Evolutionary conservation across 2,329 filamentous ascomycete species (phyloP), one percentile per base, ranked within the genome.

Genomic region (Cladosporium sphaerospermum): DNA sequence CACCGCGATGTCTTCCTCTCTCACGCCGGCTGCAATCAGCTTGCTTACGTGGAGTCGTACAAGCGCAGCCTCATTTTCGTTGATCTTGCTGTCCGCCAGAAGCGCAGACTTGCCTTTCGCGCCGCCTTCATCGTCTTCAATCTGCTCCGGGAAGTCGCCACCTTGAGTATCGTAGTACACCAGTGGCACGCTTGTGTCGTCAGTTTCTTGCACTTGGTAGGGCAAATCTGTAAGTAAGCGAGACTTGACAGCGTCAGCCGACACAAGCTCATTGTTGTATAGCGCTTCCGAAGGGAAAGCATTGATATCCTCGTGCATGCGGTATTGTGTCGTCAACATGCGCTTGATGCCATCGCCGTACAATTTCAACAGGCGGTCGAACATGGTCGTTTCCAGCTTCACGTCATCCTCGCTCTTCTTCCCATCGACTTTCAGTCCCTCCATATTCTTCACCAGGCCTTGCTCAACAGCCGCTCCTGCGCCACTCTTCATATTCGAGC

Each of bases 221-320:
- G 85, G 81, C 4, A 99, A 70, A 58, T 90, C 86, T 48, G 77
- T 85, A 8, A 99, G 78, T 6, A 96, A 72, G 13, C 91, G 82
- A 4, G 73, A 73, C 67, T 85, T 87, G 57, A 97, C 93, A 0
- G 77, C 75, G 4, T 92, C 88, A 1, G 87, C 90, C 0, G 93
- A 92, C 2, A 91, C 74, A 1, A 99, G 80, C 62, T 85, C 85
- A 2, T 81, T 82, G 56, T 89, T 88, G 71, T 99, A 99, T 9
- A 97, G 77, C 66, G 92, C 85, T 57, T 88, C 80, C 0, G 92
- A 96, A 0, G 93, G 92, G 64, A 96, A 99, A 6, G 83, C 80
- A 91, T 97, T 97, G 63, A 99, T 97, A 51, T 78, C 83, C 65
- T 95, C 86, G 67, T 99, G 90, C 93, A 99, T 99, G 36, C 93